phyloP scores from a whole-genome alignment of 768 basidiomycete species.

The Scleroderma bovista region DNA sequence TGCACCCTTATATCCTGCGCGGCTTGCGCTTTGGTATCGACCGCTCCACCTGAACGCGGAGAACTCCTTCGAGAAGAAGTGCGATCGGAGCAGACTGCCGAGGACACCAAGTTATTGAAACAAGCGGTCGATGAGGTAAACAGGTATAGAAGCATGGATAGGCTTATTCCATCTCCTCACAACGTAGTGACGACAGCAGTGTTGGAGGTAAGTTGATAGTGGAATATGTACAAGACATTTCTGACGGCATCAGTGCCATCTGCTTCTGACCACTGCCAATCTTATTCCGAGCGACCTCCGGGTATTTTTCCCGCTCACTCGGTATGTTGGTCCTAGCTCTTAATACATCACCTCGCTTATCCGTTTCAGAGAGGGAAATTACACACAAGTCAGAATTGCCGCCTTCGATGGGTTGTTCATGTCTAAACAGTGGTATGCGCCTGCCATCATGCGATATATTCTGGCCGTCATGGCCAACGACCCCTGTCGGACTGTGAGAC shows the following conservation, averaged over 20 bases:
- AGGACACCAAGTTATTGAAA: constrained; percentile 66
- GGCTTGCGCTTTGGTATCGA: constrained; percentile 73
- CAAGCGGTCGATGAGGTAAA: constrained; percentile 79
- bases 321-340: constrained; percentile 44
- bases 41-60: constrained; percentile 72
- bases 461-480: constrained; percentile 84
- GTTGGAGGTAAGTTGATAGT: constrained; percentile 60
- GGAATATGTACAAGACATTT: constrained; percentile 2
- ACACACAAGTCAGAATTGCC: constrained; percentile 82
- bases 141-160: constrained; percentile 91
- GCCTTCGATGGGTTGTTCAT: constrained; percentile 94
- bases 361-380: constrained; percentile 79
- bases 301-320: constrained; percentile 82
- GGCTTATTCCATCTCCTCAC: constrained; percentile 89
- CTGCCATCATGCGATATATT: constrained; percentile 81
- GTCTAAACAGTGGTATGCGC: constrained; percentile 75
- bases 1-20: constrained; percentile 80
- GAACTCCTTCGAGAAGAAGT: constrained; percentile 69
- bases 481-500: constrained; percentile 72
- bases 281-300: constrained; percentile 72
- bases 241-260: constrained; percentile 55
- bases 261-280: constrained; percentile 70
- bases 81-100: constrained; percentile 57
- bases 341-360: constrained; percentile 4
- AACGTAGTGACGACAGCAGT: constrained; percentile 91